Conservation (phyloP, 2,329 filamentous ascomycete species). For the Penicillium sp. region DNA sequence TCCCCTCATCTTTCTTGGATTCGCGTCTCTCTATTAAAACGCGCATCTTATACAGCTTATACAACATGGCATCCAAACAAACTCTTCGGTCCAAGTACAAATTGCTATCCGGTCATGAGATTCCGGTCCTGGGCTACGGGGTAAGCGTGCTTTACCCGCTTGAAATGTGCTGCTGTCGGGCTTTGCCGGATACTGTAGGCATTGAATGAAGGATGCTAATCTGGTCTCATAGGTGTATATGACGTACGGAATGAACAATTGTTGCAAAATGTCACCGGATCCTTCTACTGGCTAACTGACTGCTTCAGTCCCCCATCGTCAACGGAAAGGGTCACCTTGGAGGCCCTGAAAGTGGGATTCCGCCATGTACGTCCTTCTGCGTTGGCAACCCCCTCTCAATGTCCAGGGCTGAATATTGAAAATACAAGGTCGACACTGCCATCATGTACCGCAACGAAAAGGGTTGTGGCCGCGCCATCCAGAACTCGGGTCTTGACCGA, state of each 20-base stretch:
- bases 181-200: too few species aligned
- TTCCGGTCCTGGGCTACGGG: conserved; percentile 62
- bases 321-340: conserved; percentile 29
- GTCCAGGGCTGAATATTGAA: background rate
- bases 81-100: conserved; percentile 46
- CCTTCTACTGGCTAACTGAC: conserved; percentile 2
- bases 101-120: conserved; percentile 63
- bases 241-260: conserved; percentile 26
- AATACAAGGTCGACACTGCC: conserved; percentile 55
- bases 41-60: background rate
- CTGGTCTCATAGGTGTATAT: conserved; percentile 33
- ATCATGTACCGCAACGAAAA: conserved; percentile 73
- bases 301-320: conserved; percentile 27
- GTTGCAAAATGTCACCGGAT: too few species aligned
- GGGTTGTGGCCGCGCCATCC: conserved; percentile 69
- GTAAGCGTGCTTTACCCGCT: conserved; percentile 38
- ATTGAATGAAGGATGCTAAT: background rate
- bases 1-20: background rate
- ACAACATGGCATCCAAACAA: conserved; percentile 22
- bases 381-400: background rate
- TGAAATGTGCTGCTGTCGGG: background rate
- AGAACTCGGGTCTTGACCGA: conserved; percentile 57
- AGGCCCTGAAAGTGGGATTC: conserved; percentile 34
- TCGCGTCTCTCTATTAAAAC: background rate
- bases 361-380: conserved; percentile 30